phyloP scores from a whole-genome alignment of 495 filamentous ascomycete species.

The Penicillium cosmopolitanum region DNA sequence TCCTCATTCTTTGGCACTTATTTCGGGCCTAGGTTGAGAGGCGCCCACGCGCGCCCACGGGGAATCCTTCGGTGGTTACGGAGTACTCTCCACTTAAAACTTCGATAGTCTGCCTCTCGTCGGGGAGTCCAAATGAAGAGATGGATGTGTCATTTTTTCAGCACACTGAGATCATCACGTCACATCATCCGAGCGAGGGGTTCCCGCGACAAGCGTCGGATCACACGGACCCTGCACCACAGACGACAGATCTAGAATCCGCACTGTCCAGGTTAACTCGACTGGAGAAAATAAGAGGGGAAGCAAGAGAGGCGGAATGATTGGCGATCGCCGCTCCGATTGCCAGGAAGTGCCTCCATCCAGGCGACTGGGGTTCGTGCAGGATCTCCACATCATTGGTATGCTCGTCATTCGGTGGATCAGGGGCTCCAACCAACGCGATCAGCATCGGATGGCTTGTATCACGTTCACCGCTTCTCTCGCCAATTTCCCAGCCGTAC shows the following conservation, averaged over 20 bases:
- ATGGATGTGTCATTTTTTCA: constrained; percentile 22
- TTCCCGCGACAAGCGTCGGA: constrained; percentile 8
- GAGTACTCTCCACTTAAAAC: not conserved
- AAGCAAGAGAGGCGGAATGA: constrained; percentile 18
- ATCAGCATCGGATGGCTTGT: constrained; percentile 28
- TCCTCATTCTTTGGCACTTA: constrained; percentile 12
- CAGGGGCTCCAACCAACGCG: constrained; percentile 31
- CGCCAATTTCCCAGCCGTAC: constrained; percentile 4
- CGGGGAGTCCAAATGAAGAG: not conserved
- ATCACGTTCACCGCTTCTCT: constrained; percentile 37
- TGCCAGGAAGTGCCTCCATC: constrained; percentile 10
- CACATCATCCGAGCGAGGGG: constrained; percentile 8
- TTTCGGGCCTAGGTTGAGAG: constrained; percentile 16
- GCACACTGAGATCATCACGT: constrained; percentile 11
- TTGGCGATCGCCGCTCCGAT: constrained; percentile 20
- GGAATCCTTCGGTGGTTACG: constrained; percentile 9
- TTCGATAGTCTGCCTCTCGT: constrained; percentile 2
- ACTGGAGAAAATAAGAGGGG: constrained; percentile 9
- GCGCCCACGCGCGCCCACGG: constrained; percentile 6
- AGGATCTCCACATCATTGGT: constrained; percentile 29
- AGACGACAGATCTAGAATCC: constrained; percentile 8
- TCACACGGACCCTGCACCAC: constrained; percentile 3
- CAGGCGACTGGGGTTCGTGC: constrained; percentile 22
- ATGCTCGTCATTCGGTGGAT: constrained; percentile 39
- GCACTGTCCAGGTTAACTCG: not conserved